Base-by-base conservation (phyloP, 2,329 filamentous ascomycete genomes). In the Teratosphaeriaceae sp. region DNA sequence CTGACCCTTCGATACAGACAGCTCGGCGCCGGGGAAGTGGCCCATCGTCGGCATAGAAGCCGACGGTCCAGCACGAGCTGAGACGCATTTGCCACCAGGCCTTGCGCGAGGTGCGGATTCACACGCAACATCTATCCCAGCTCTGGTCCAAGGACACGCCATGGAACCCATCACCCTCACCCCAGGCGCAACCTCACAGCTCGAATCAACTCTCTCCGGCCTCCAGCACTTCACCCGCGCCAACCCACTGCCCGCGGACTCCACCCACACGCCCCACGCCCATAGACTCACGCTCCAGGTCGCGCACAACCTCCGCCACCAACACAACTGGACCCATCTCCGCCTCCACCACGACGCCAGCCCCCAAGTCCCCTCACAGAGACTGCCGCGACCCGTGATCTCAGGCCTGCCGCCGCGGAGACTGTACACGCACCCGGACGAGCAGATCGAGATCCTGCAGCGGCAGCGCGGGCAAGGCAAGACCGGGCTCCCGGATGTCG, bases 391-490 rank as follows among this genome's bases (percentile, higher is more conserved):
- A 16, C 79, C 80, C 5, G 63, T 90, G 40, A 72, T 92, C 44
- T 82, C 79, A 18, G 86, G 86, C 20, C 66, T 89, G 3, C 85
- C 86, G 1, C 84, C 85, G 0, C 74, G 76, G 34, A 76, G 82
- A 35, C 72, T 88, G 31, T 90, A 92, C 63, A 71, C 85, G 40
- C 85, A 92, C 58, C 85, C 86, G 1, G 86, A 92, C 61, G 85
- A 89, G 65, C 86, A 90, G 65, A 80, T 86, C 51, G 80, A 78
- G 50, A 74, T 84, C 43, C 71, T 89, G 43, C 80, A 82, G 68
- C 40, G 63, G 68, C 50, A 75, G 42, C 62, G 64, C 41, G 55
- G 58, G 47, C 57, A 55, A 30, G 63, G 63, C 34, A 60, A 60
- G 38, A 55, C 47, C 2, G 56, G 57, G 15, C 52, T 54, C 48